phyloP scores from a whole-genome alignment of 345 rosid genomes.

The Syzygium grande region DNA sequence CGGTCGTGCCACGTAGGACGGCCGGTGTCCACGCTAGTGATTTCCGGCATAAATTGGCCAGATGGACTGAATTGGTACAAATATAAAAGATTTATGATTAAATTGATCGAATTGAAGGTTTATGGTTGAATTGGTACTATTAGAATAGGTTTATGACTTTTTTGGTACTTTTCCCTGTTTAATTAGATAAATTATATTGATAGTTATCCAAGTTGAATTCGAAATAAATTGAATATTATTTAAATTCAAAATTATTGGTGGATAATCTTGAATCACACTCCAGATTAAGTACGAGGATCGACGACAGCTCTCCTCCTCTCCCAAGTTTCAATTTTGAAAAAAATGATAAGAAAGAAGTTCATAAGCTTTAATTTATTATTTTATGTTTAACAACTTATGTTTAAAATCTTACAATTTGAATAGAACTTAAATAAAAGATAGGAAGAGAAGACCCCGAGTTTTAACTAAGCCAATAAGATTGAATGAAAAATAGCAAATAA shows the following conservation, averaged over 20 bases:
- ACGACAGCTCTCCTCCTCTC: neutral
- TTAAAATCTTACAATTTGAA: neutral
- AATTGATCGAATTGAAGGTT: too few relatives aligned
- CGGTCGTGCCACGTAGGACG: too few relatives aligned
- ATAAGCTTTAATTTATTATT: neutral
- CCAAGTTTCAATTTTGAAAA: neutral
- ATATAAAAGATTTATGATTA: too few relatives aligned
- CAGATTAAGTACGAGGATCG: neutral
- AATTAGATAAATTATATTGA: neutral
- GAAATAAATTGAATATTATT: neutral
- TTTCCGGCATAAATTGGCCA: too few relatives aligned
- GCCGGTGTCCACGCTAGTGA: too few relatives aligned
- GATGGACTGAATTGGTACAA: too few relatives aligned
- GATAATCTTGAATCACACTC: neutral
- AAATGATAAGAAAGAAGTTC: neutral
- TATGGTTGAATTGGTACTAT: too few relatives aligned
- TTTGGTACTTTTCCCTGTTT: neutral
- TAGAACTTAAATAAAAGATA: neutral
- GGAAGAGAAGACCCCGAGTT: neutral
- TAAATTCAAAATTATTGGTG: neutral
- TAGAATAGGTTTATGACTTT: too few relatives aligned
- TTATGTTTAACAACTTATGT: neutral
- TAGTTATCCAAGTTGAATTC: neutral
- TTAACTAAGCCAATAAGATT: neutral
- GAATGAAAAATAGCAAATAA: neutral